These are phyloP conservation scores for Durusdinium trenchii DNA, from an alignment of 73 alveolate species.

Conservation along the genomic window DNA sequence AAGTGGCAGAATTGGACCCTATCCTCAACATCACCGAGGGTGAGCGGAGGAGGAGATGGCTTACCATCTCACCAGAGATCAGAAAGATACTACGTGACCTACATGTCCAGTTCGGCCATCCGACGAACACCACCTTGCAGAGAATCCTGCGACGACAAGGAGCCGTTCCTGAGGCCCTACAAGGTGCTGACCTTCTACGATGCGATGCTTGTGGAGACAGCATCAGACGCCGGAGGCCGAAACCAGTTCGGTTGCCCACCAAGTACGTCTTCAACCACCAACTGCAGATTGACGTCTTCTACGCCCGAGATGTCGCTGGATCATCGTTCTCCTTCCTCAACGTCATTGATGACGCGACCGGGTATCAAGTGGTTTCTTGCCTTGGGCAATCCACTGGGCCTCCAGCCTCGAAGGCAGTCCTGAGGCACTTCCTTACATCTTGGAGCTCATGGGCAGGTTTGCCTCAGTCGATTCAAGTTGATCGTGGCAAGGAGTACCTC, in stretches of 20 bases:
- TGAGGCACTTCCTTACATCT: not conserved
- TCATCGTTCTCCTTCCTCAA: not conserved
- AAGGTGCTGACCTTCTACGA: not conserved
- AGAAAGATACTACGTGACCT: constrained; percentile 10
- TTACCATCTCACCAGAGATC: not conserved
- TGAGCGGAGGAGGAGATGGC: not conserved
- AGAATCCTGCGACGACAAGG: constrained; percentile 4
- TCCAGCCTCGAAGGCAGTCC: not conserved
- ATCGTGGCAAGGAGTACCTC: constrained; percentile 53
- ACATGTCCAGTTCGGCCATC: constrained; percentile 36
- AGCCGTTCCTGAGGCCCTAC: not conserved
- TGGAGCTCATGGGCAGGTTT: constrained; percentile 64
- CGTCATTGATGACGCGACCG: not conserved
- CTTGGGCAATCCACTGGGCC: not conserved
- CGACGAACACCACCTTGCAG: constrained; percentile 1
- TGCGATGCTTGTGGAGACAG: constrained; percentile 49
- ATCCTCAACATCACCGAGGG: not conserved
- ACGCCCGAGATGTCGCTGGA: not conserved
- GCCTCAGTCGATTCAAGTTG: constrained; percentile 18
- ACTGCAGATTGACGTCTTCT: not conserved
- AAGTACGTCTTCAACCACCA: constrained; percentile 33
- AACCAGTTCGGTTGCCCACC: not conserved
- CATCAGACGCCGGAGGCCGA: not conserved
- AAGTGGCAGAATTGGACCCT: not conserved
- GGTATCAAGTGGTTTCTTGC: constrained; percentile 28